Conservation (phyloP, 805 yeast genomes). For the Yamadazyma scolyti region DNA sequence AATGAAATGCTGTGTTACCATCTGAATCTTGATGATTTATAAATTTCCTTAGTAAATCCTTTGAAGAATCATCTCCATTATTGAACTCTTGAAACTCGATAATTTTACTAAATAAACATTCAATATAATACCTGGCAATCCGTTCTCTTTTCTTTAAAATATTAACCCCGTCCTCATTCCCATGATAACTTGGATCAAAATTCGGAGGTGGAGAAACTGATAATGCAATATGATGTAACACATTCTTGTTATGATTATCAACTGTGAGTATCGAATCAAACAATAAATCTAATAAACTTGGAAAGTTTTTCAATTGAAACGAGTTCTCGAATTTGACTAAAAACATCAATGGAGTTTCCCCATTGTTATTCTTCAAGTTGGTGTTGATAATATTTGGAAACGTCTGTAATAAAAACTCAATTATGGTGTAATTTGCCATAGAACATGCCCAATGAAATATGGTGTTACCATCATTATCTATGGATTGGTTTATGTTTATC, state of each 20-base stretch:
- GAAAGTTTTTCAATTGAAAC: constrained; percentile 34
- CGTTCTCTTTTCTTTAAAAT: constrained; percentile 29
- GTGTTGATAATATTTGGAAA: constrained; percentile 67
- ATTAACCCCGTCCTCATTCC: constrained; percentile 11
- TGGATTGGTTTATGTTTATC: constrained; percentile 75
- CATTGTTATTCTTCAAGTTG: constrained; percentile 69
- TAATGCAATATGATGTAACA: constrained; percentile 38
- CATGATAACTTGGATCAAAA: constrained; percentile 9
- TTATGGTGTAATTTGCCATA: constrained; percentile 71
- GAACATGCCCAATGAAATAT: constrained; percentile 97
- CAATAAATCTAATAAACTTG: constrained; percentile 29
- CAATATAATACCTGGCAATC: constrained; percentile 37
- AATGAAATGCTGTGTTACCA: constrained; percentile 93
- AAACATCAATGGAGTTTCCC: constrained; percentile 77
- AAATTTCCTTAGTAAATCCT: constrained; percentile 39
- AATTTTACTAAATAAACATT: constrained; percentile 30
- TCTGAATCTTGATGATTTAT: constrained; percentile 88
- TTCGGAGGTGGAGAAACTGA: constrained; percentile 16
- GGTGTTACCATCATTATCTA: constrained; percentile 91
- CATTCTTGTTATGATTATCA: constrained; percentile 38
- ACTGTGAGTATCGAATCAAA: constrained; percentile 34
- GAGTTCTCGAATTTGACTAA: constrained; percentile 38
- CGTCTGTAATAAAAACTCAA: constrained; percentile 55
- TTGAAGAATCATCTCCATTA: constrained; percentile 9
- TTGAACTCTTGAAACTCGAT: constrained; percentile 23